Evolutionary conservation across 345 rosid species (phyloP).

Genomic region (Eucalyptus cladocalyx): DNA sequence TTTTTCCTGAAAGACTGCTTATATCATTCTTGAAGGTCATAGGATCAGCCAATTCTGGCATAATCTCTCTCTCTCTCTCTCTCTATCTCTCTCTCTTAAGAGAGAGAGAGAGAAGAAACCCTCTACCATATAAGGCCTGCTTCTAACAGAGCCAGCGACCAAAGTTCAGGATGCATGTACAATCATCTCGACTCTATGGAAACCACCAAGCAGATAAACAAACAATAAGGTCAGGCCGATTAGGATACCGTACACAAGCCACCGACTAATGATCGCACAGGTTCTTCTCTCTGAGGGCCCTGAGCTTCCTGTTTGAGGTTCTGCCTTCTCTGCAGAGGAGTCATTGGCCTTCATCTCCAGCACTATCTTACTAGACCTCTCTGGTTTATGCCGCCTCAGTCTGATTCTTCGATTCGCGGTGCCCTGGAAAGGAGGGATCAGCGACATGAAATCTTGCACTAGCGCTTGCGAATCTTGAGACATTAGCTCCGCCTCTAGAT

Average conservation of each 20-base stretch:
- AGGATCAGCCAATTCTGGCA: not conserved
- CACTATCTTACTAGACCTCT: not conserved
- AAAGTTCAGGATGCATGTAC: not conserved
- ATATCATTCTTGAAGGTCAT: not conserved
- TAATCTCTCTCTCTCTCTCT: not conserved
- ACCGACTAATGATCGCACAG: not conserved
- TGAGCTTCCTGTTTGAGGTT: not conserved
- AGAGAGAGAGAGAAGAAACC: not conserved
- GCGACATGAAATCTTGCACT: not conserved
- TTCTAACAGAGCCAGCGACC: not conserved
- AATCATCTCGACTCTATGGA: not conserved
- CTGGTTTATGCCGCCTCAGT: not conserved
- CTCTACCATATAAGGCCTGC: not conserved
- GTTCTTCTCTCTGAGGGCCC: not conserved
- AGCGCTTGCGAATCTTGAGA: not conserved
- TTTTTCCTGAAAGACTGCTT: not conserved
- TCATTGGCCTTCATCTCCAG: not conserved
- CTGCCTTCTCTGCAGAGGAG: not conserved
- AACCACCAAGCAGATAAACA: not conserved
- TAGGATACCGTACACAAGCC: not conserved
- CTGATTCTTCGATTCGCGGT: constrained; percentile 17
- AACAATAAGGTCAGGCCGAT: not conserved
- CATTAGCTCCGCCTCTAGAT: not conserved
- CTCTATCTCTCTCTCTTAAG: not conserved
- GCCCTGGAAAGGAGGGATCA: constrained; percentile 9